A percentile compares a stretch with the other conserved stretches of the same genome.
These are phyloP conservation scores for Salvia rosmarinus DNA, from an alignment of 257 asterid species.

Conservation along the genomic window DNA sequence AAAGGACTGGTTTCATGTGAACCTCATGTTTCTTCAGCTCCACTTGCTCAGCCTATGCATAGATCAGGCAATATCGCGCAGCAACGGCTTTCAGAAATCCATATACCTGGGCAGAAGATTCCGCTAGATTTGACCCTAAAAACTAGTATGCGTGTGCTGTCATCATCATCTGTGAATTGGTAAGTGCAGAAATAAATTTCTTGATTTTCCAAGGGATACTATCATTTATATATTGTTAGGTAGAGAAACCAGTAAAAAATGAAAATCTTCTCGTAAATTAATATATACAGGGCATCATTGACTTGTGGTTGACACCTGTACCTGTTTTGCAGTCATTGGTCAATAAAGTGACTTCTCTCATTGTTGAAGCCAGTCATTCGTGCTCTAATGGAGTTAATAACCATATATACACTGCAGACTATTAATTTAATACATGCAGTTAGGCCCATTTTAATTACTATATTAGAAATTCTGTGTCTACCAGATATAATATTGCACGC, in stretches of 20 bases:
- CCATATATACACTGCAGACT: neutral
- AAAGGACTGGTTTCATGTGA: conserved; percentile 71
- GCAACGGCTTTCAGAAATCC: conserved; percentile 53
- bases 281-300: conserved; percentile 7
- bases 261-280: neutral
- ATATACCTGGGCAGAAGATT: conserved; percentile 58
- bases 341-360: conserved; percentile 13
- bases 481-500: neutral
- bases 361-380: conserved; percentile 15
- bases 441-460: neutral
- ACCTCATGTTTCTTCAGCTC: conserved; percentile 51
- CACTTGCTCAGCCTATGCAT: conserved; percentile 43
- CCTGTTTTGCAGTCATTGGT: neutral
- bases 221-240: conserved; percentile 1
- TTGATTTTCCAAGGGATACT: conserved; percentile 21
- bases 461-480: conserved; percentile 2
- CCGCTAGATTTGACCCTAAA: conserved; percentile 91
- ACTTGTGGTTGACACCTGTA: conserved; percentile 7
- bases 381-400: conserved; percentile 8
- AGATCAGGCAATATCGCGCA: conserved; percentile 38
- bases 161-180: conserved; percentile 84
- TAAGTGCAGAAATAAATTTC: conserved; percentile 39
- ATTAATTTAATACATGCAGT: neutral
- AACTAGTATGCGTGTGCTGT: conserved; percentile 65
- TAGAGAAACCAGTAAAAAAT: conserved; percentile 5